phyloP scores from a whole-genome alignment of 2,329 filamentous ascomycete species.

The Alternaria arbusti region DNA sequence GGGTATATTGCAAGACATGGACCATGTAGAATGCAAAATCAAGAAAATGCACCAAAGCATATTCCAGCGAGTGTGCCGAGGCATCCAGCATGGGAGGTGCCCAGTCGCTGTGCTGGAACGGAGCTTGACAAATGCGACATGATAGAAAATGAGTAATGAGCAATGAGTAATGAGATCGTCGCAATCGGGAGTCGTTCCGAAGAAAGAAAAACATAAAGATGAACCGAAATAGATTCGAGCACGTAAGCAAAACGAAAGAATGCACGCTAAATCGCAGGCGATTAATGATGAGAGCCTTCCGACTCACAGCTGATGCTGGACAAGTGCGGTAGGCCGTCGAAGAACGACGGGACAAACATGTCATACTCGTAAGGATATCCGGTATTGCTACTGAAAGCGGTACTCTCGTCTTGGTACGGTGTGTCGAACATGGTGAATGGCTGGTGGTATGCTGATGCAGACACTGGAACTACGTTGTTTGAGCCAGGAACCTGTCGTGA shows the following conservation, averaged over 20 bases:
- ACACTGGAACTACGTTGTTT: neutral
- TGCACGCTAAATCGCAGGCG: neutral
- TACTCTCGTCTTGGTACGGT: constrained; percentile 4
- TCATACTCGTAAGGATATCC: constrained; percentile 7
- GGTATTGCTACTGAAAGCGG: constrained; percentile 1
- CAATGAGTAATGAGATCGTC: constrained; percentile 2
- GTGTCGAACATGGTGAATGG: constrained; percentile 10
- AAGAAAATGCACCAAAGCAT: neutral
- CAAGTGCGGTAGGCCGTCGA: constrained; percentile 16
- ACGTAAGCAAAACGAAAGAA: neutral
- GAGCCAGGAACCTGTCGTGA: neutral
- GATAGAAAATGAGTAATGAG: neutral
- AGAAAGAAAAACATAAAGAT: neutral
- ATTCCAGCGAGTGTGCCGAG: constrained; percentile 21
- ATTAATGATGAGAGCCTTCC: neutral
- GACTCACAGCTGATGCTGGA: constrained; percentile 1
- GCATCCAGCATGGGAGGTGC: constrained; percentile 10
- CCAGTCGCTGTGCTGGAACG: constrained; percentile 17
- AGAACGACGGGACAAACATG: constrained; percentile 5
- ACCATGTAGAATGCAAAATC: constrained; percentile 12
- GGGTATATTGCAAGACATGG: constrained; percentile 30
- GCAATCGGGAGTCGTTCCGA: constrained; percentile 12
- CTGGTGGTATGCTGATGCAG: constrained; percentile 7
- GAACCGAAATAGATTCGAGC: neutral
- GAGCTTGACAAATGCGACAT: neutral